phyloP scores from a whole-genome alignment of 2,329 filamentous ascomycete genomes.

The Ophiostoma sp. region DNA sequence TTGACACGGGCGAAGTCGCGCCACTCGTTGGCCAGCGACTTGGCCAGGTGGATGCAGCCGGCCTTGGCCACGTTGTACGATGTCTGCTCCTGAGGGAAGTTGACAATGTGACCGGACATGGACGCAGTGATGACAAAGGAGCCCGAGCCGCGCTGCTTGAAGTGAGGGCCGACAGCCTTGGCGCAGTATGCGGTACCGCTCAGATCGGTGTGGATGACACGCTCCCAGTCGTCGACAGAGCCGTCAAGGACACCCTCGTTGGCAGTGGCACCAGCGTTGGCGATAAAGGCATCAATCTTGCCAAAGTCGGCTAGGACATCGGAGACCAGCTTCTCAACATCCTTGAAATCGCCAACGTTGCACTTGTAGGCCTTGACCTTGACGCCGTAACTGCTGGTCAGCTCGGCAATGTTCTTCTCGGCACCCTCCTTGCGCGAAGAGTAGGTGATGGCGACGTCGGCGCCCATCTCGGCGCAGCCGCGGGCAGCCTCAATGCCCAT shows the following conservation, averaged over 20 bases:
- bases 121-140: constrained; percentile 77
- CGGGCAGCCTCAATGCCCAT: constrained; percentile 70
- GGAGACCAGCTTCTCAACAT: constrained; percentile 53
- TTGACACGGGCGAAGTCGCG: constrained; percentile 72
- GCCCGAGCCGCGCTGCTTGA: constrained; percentile 62
- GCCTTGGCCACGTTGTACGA: constrained; percentile 75
- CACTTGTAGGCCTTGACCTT: constrained; percentile 65
- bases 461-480: constrained; percentile 70
- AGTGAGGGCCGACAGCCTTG: constrained; percentile 63
- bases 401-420: constrained; percentile 64
- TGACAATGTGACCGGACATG: constrained; percentile 77
- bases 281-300: constrained; percentile 74
- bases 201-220: constrained; percentile 70
- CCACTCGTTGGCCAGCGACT: constrained; percentile 77
- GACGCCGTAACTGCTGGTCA: constrained; percentile 66
- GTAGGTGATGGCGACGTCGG: constrained; percentile 71
- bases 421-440: constrained; percentile 68
- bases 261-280: constrained; percentile 74
- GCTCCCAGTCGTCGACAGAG: constrained; percentile 61
- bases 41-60: constrained; percentile 60
- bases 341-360: constrained; percentile 56
- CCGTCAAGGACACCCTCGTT: constrained; percentile 68
- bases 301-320: constrained; percentile 65
- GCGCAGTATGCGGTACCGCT: constrained; percentile 79
- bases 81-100: constrained; percentile 72